Evolutionary conservation across 495 filamentous ascomycete genomes (phyloP).

Genomic region (Chaetomium tenue): DNA sequence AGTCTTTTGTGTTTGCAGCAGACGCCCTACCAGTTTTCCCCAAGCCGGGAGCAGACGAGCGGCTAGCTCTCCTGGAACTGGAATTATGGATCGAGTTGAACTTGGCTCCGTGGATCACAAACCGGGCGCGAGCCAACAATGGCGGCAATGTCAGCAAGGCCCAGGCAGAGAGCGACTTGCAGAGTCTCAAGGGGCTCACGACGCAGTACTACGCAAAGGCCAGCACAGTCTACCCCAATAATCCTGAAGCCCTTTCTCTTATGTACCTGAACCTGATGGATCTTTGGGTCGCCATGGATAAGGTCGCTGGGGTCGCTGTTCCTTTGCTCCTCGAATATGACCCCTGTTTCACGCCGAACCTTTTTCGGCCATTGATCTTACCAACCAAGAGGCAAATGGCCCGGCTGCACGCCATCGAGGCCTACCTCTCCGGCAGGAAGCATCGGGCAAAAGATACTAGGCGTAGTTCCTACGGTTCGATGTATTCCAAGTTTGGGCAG

Average conservation of each 20-base stretch:
- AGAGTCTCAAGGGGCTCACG: constrained; percentile 24
- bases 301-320: constrained; percentile 41
- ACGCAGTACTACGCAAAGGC: constrained; percentile 30
- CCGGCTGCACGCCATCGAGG: constrained; percentile 49
- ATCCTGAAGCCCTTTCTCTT: constrained; percentile 54
- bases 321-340: constrained; percentile 53
- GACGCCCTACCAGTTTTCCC: background rate
- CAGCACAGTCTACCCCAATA: constrained; percentile 34
- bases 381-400: constrained; percentile 50
- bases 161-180: constrained; percentile 1
- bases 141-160: background rate
- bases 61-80: constrained; percentile 19
- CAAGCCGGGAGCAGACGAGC: background rate
- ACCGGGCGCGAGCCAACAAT: constrained; percentile 1
- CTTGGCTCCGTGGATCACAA: constrained; percentile 25
- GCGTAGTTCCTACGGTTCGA: constrained; percentile 20
- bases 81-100: constrained; percentile 28
- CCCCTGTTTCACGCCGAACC: constrained; percentile 43
- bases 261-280: constrained; percentile 63
- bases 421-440: constrained; percentile 45
- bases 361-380: constrained; percentile 53
- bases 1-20: background rate
- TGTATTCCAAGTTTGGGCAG: constrained; percentile 40
- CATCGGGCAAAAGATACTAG: constrained; percentile 3
- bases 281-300: constrained; percentile 63